Evolutionary conservation across 371 early-diverging fungal species (phyloP).

Genomic region (Mucor lusitanicus): DNA sequence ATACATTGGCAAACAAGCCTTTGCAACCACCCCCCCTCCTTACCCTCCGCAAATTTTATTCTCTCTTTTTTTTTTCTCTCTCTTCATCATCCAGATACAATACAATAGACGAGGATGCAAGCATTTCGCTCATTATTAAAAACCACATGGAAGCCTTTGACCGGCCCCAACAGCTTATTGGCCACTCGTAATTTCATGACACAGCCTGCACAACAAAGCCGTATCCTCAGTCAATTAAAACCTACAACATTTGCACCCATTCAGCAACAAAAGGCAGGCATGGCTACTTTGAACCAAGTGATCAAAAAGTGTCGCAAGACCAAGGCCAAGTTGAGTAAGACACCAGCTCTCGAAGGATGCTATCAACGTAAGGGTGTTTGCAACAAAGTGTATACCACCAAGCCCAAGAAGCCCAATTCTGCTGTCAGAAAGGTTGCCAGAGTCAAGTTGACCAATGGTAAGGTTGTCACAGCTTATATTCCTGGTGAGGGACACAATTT

Average conservation of each 20-base stretch:
- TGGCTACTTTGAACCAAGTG: slow-evolving; percentile 96
- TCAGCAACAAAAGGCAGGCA: slow-evolving; percentile 39
- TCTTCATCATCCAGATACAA: background rate
- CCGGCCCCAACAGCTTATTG: background rate
- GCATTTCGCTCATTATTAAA: slow-evolving; percentile 34
- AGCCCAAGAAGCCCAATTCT: slow-evolving; percentile 94
- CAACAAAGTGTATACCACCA: slow-evolving; percentile 91
- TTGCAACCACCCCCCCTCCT: background rate
- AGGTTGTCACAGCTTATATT: slow-evolving; percentile 91
- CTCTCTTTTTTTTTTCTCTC: background rate
- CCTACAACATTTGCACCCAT: slow-evolving; percentile 15
- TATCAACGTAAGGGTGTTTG: slow-evolving; percentile 95
- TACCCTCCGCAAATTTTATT: background rate
- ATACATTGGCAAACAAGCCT: background rate
- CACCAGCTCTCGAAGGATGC: slow-evolving; percentile 88
- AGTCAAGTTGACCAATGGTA: slow-evolving; percentile 87
- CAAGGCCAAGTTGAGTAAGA: slow-evolving; percentile 63
- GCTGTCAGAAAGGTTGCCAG: slow-evolving; percentile 87
- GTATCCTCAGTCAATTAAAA: slow-evolving; percentile 25
- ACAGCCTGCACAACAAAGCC: background rate
- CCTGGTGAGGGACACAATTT: slow-evolving; percentile 98
- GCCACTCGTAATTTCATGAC: slow-evolving; percentile 11
- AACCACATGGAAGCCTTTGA: slow-evolving; percentile 28
- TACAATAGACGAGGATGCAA: slow-evolving; percentile 17
- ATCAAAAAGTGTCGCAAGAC: slow-evolving; percentile 86